phyloP scores from a whole-genome alignment of 306 rosid genomes.

The Calophaca sinica region DNA sequence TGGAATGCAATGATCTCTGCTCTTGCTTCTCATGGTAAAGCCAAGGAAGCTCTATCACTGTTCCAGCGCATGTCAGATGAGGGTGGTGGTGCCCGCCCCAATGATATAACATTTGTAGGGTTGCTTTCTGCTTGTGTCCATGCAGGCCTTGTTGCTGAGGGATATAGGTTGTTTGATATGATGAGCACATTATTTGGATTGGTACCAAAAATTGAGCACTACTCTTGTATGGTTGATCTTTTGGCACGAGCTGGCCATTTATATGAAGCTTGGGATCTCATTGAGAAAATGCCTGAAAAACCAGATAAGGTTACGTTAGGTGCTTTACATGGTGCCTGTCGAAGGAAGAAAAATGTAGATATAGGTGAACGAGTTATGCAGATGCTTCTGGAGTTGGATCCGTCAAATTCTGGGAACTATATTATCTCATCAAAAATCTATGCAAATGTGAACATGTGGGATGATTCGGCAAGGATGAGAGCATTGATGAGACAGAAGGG shows the following conservation, averaged over 20 bases:
- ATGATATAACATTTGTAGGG: slow-evolving; percentile 88
- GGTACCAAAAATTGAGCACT: slow-evolving; percentile 90
- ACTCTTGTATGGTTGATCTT: slow-evolving; percentile 95
- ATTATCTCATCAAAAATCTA: slow-evolving; percentile 82
- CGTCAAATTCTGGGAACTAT: slow-evolving; percentile 88
- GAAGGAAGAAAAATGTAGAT: slow-evolving; percentile 67
- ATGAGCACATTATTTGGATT: slow-evolving; percentile 74
- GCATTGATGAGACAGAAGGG: slow-evolving; percentile 84
- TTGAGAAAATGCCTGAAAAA: slow-evolving; percentile 86
- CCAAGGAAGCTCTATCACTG: slow-evolving; percentile 71
- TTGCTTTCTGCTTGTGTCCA: slow-evolving; percentile 97
- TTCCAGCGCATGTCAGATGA: slow-evolving; percentile 74
- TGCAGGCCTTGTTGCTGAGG: slow-evolving; percentile 78
- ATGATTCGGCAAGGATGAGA: slow-evolving; percentile 92
- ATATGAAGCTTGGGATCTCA: slow-evolving; percentile 83
- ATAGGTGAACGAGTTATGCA: slow-evolving; percentile 70
- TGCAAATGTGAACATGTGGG: slow-evolving; percentile 74
- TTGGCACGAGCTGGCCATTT: slow-evolving; percentile 84
- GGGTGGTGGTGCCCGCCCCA: slow-evolving; percentile 64
- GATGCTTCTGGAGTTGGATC: slow-evolving; percentile 82
- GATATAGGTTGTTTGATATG: slow-evolving; percentile 69
- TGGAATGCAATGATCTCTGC: slow-evolving; percentile 99
- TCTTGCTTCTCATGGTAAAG: slow-evolving; percentile 90
- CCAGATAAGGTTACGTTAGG: slow-evolving; percentile 85
- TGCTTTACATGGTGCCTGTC: slow-evolving; percentile 89